Evolutionary conservation across 305 asterid species (phyloP).

Genomic region (Solanum chacoense): DNA sequence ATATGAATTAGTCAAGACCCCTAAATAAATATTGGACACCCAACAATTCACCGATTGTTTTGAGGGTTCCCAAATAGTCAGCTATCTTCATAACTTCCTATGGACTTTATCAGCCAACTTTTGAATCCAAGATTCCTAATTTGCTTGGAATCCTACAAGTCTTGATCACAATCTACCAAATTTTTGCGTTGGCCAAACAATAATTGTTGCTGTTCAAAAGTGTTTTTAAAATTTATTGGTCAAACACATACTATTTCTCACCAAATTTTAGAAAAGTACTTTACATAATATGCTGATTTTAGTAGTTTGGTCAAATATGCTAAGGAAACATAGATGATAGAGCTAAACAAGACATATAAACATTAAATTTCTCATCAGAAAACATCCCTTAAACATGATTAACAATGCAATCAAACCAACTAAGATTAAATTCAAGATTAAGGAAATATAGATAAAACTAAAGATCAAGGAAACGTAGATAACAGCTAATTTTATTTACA

Average conservation of each 20-base stretch:
- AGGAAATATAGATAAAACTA: background rate
- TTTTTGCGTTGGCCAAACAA: too few relatives aligned
- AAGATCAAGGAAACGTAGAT: background rate
- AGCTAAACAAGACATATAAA: background rate
- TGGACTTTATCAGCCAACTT: background rate
- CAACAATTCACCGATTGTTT: background rate
- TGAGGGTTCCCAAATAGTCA: background rate
- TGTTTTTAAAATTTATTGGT: too few relatives aligned
- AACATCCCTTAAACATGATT: background rate
- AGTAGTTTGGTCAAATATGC: background rate
- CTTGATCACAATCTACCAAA: too few relatives aligned
- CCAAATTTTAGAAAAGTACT: too few relatives aligned
- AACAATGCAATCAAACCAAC: background rate
- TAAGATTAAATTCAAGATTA: background rate
- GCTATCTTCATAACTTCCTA: background rate
- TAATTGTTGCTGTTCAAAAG: too few relatives aligned
- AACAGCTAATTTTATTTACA: background rate
- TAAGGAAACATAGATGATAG: background rate
- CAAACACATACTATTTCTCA: too few relatives aligned
- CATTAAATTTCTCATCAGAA: background rate
- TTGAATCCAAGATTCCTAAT: background rate
- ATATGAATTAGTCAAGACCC: background rate
- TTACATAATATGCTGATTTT: too few relatives aligned
- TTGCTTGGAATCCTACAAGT: too few relatives aligned
- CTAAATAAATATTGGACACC: background rate